phyloP scores from a whole-genome alignment of 495 filamentous ascomycete species.

The Penicillium macrosclerotiorum region DNA sequence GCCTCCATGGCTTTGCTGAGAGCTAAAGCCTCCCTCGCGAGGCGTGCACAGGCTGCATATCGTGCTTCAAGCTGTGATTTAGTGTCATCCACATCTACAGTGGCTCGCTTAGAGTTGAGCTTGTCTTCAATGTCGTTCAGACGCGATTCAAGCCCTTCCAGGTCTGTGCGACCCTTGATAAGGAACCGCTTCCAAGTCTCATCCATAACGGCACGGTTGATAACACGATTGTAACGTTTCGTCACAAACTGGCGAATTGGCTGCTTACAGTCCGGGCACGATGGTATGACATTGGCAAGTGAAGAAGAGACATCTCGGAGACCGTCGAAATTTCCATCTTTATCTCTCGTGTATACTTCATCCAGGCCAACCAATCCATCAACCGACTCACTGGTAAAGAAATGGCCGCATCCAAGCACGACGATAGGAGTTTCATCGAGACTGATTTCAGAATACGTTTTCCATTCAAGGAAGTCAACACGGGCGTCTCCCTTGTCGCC shows the following conservation, averaged over 20 bases:
- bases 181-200: conserved; percentile 11
- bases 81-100: not conserved
- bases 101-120: not conserved
- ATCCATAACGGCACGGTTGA: conserved; percentile 17
- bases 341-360: conserved; percentile 12
- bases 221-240: conserved; percentile 15
- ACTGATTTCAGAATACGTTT: conserved; percentile 7
- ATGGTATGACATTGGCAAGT: conserved; percentile 10
- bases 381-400: conserved; percentile 13
- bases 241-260: conserved; percentile 18
- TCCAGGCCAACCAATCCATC: conserved; percentile 13
- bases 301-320: conserved; percentile 14
- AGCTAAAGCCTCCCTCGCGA: not conserved
- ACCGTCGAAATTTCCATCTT: conserved; percentile 11
- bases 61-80: not conserved
- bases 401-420: conserved; percentile 8
- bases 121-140: conserved; percentile 1
- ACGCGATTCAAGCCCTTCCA: conserved; percentile 8
- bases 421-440: conserved; percentile 9
- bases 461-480: conserved; percentile 5
- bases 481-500: conserved; percentile 6
- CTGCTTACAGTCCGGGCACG: conserved; percentile 11
- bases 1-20: conserved; percentile 4
- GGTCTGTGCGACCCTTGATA: conserved; percentile 7
- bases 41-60: not conserved